These are phyloP conservation scores for Crithidia sp. DNA, from an alignment of 208 protist genomes.

Conservation along the genomic window DNA sequence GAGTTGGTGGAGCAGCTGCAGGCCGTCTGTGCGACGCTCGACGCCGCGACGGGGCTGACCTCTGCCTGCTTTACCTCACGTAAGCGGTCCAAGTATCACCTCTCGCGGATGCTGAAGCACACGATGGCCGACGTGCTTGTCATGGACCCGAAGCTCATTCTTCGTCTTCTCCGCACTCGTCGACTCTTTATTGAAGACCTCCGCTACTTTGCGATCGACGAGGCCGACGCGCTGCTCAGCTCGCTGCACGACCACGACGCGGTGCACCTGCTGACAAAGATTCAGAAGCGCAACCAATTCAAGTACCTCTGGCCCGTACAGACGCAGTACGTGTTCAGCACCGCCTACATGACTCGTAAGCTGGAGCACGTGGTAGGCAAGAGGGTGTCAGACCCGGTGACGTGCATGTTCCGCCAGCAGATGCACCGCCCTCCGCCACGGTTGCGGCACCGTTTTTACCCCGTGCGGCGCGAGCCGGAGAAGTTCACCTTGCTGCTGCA, in stretches of 20 bases:
- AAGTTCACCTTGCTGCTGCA: conserved; percentile 73
- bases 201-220: conserved; percentile 83
- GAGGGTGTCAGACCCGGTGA: conserved; percentile 51
- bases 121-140: conserved; percentile 77
- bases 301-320: conserved; percentile 86
- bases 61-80: conserved; percentile 71
- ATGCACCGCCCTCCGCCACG: conserved; percentile 66
- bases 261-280: conserved; percentile 74
- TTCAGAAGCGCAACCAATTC: conserved; percentile 78
- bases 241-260: conserved; percentile 84
- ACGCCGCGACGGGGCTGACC: conserved; percentile 60
- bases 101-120: conserved; percentile 64
- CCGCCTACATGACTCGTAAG: conserved; percentile 79
- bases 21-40: conserved; percentile 55
- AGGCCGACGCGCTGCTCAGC: conserved; percentile 83
- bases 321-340: conserved; percentile 82
- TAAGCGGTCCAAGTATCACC: conserved; percentile 68
- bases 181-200: conserved; percentile 90
- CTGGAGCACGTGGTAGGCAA: conserved; percentile 73
- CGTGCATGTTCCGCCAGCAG: conserved; percentile 59
- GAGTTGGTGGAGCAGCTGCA: conserved; percentile 81
- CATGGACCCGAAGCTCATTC: conserved; percentile 76
- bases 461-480: conserved; percentile 56
- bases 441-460: conserved; percentile 74
- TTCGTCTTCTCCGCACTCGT: conserved; percentile 70